Percentiles rank a stretch among this genome's conserved stretches.
These are phyloP conservation scores for Diplodia seriata DNA, from an alignment of 2,329 filamentous ascomycete species.

Conservation along the genomic window DNA sequence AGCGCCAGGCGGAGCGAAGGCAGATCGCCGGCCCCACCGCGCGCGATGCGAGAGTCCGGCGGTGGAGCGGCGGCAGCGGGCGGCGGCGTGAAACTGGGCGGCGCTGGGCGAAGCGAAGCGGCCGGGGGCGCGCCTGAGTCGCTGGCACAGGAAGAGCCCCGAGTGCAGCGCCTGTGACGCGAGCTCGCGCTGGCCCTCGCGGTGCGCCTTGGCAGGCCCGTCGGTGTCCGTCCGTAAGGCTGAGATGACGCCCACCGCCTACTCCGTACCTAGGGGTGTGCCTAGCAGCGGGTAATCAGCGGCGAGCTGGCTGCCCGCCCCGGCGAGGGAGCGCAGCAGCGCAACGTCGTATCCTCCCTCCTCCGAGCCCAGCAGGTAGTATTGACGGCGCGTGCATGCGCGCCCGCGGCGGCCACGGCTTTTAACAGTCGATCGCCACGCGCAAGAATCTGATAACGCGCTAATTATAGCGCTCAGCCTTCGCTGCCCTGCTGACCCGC, in stretches of 20 bases:
- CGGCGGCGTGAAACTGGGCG: slow-evolving; percentile 27
- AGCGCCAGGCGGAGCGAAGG: slow-evolving; percentile 28
- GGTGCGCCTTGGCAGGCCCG: slow-evolving; percentile 17
- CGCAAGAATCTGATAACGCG: slow-evolving; percentile 30
- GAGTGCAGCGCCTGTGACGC: slow-evolving; percentile 4
- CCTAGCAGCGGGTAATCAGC: slow-evolving; percentile 6
- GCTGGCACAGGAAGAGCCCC: neutral
- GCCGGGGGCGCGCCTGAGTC: slow-evolving; percentile 19
- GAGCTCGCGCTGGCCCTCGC: neutral
- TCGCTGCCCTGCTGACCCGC: slow-evolving; percentile 23
- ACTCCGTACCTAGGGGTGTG: slow-evolving; percentile 9
- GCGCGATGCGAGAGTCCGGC: slow-evolving; percentile 28
- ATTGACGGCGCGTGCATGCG: slow-evolving; percentile 30
- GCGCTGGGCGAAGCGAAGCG: slow-evolving; percentile 25
- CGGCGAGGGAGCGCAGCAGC: slow-evolving; percentile 20
- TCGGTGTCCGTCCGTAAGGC: slow-evolving; percentile 26
- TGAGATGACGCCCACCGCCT: slow-evolving; percentile 18
- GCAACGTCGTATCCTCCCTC: slow-evolving; percentile 29
- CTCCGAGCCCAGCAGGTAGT: slow-evolving; percentile 29
- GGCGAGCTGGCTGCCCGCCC: neutral
- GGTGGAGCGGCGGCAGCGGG: slow-evolving; percentile 28
- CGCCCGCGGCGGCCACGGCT: slow-evolving; percentile 25
- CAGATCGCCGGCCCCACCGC: slow-evolving; percentile 29
- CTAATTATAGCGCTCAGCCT: slow-evolving; percentile 19
- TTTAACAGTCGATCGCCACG: slow-evolving; percentile 29